Percentiles rank a stretch among this genome's conserved stretches.
phyloP scores from a whole-genome alignment of 768 basidiomycete species.

The Arthromyces matolae region DNA sequence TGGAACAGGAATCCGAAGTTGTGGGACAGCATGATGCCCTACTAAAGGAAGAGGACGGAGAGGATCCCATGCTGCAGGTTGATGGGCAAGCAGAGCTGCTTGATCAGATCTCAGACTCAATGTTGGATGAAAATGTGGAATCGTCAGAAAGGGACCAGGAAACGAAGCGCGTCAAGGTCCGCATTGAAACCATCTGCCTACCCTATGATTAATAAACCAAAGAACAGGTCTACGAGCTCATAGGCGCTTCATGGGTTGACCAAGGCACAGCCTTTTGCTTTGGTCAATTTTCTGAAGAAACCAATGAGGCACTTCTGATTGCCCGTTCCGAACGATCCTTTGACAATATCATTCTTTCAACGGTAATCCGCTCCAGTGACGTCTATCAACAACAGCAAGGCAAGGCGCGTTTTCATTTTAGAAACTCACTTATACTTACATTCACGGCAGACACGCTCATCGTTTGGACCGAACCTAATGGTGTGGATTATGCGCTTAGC shows the following conservation, averaged over 20 bases:
- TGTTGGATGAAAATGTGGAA: conserved; percentile 55
- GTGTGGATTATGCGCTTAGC: conserved; percentile 92
- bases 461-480: conserved; percentile 97
- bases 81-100: conserved; percentile 44
- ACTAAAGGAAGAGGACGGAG: conserved; percentile 34
- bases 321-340: conserved; percentile 79
- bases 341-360: conserved; percentile 69
- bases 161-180: conserved; percentile 82
- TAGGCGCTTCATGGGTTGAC: conserved; percentile 90
- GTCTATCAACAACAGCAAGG: conserved; percentile 88
- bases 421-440: conserved; percentile 3
- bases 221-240: conserved; percentile 86
- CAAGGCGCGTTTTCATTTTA: conserved; percentile 10
- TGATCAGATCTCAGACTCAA: conserved; percentile 39
- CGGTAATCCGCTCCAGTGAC: conserved; percentile 77
- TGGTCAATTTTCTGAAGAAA: conserved; percentile 77
- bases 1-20: conserved; percentile 17
- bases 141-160: conserved; percentile 68
- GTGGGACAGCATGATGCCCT: conserved; percentile 14
- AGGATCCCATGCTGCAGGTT: conserved; percentile 30
- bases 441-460: conserved; percentile 81
- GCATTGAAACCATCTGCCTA: conserved; percentile 5
- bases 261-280: conserved; percentile 96
- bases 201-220: conserved; percentile 7
- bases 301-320: conserved; percentile 74